Conservation (phyloP, 345 rosid species). For the Salix arbutifolia region DNA sequence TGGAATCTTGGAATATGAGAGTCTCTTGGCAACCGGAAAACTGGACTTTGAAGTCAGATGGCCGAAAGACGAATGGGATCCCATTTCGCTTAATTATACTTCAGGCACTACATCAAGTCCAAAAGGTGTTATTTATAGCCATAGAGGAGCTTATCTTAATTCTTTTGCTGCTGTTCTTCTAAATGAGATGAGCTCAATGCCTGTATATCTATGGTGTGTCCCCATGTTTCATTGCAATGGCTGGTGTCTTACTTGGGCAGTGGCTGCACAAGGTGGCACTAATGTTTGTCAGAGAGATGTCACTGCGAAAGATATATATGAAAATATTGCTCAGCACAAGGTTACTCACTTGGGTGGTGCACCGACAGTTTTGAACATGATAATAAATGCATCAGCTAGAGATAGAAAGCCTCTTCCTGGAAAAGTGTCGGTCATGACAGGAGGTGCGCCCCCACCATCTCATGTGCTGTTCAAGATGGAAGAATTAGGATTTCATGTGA, state of each 20-base stretch:
- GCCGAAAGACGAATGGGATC: constrained; percentile 32
- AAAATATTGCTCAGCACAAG: constrained; percentile 14
- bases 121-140: constrained; percentile 32
- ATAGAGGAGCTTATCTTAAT: constrained; percentile 32
- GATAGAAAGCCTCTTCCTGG: constrained; percentile 17
- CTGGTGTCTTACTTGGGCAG: constrained; percentile 30
- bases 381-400: constrained; percentile 11
- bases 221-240: constrained; percentile 39
- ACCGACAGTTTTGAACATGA: constrained; percentile 27
- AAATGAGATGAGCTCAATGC: constrained; percentile 25
- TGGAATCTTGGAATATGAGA: constrained; percentile 38
- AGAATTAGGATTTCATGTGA: constrained; percentile 22
- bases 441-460: constrained; percentile 30
- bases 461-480: constrained; percentile 25
- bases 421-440: constrained; percentile 26
- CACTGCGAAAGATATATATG: constrained; percentile 17
- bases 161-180: constrained; percentile 23
- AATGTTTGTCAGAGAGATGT: constrained; percentile 21
- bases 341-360: constrained; percentile 36
- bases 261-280: constrained; percentile 34
- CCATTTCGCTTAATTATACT: constrained; percentile 28
- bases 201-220: constrained; percentile 31
- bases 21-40: constrained; percentile 39
- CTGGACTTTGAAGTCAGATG: constrained; percentile 37
- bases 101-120: constrained; percentile 35